These are phyloP conservation scores for Vaccinium corymbosum DNA, from an alignment of 148 eudicot species.

Conservation along the genomic window DNA sequence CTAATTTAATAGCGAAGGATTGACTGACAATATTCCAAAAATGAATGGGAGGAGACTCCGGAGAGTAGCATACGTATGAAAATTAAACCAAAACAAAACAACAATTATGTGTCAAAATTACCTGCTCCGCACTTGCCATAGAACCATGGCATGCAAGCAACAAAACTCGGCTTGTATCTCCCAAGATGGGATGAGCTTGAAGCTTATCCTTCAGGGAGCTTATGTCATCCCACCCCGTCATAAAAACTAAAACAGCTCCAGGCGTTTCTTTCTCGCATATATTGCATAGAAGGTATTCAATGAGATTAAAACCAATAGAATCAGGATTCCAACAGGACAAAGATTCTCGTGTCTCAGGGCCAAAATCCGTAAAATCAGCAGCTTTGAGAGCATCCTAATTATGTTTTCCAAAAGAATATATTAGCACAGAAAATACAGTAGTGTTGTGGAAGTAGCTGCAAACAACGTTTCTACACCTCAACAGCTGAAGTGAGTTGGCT, in stretches of 20 bases:
- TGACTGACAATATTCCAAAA: neutral
- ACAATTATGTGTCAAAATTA: slow-evolving; percentile 18
- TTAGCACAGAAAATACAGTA: slow-evolving; percentile 16
- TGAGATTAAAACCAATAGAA: slow-evolving; percentile 83
- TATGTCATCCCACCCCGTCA: slow-evolving; percentile 99
- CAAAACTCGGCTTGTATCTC: slow-evolving; percentile 72
- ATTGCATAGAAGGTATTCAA: slow-evolving; percentile 68
- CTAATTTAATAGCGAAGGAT: neutral
- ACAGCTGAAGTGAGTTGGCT: slow-evolving; percentile 92
- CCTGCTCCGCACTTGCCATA: slow-evolving; percentile 97
- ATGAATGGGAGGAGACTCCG: neutral
- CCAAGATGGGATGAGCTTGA: slow-evolving; percentile 60
- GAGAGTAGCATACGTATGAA: neutral
- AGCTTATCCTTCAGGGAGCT: slow-evolving; percentile 90
- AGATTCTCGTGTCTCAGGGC: slow-evolving; percentile 68
- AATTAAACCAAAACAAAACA: neutral
- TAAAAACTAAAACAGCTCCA: slow-evolving; percentile 86
- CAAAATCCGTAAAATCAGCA: slow-evolving; percentile 69
- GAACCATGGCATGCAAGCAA: slow-evolving; percentile 97
- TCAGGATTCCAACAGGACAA: slow-evolving; percentile 99
- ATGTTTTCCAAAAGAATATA: slow-evolving; percentile 17
- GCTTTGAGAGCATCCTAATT: slow-evolving; percentile 72
- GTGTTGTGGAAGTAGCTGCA: slow-evolving; percentile 8
- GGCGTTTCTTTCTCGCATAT: slow-evolving; percentile 78
- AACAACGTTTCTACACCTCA: slow-evolving; percentile 48